Evolutionary conservation across 768 basidiomycete genomes (phyloP), one percentile per base, ranked within the genome.

Genomic region (Pisolithus marmoratus): DNA sequence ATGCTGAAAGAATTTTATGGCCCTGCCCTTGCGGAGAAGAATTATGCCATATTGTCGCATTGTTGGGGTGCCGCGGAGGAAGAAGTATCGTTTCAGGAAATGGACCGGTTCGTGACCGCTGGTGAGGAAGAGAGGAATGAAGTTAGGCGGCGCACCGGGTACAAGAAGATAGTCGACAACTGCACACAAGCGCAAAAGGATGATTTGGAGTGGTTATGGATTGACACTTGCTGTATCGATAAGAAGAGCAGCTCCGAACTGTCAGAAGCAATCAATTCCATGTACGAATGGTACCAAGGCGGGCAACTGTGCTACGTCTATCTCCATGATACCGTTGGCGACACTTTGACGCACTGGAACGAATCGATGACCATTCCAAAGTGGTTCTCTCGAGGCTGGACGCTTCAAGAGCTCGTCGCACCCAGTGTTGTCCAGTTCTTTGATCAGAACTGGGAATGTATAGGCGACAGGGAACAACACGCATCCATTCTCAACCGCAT

Each of bases 201-300:
- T 19, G 37, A 19, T 14, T 38, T 38, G 15, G 37, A 38, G n/a
- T 38, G 37, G 37, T 5, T 38, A 4, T 38, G 37, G 37, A 12
- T 6, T 5, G 37, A 38, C n/a, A 38, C 37, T 38, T 38, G 37
- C n/a, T 38, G 37, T n/a, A n/a, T n/a, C n/a, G n/a, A n/a, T n/a
- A n/a, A n/a, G n/a, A n/a, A n/a, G n/a, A n/a, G n/a, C n/a, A n/a
- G n/a, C n/a, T n/a, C n/a, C n/a, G n/a, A n/a, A n/a, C n/a, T n/a
- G n/a, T n/a, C n/a, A n/a, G n/a, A n/a, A n/a, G n/a, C n/a, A n/a
- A n/a, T n/a, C n/a, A n/a, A n/a, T n/a, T n/a, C n/a, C n/a, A n/a
- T n/a, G 60, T 55, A 51, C 29, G 20, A 17, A 19, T 61, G 60
- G 60, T 60, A 58, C 48, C 22, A 50, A 14, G 48, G 52, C 17